Percentiles rank a stretch among this genome's conserved stretches.
Conservation (phyloP, 306 rosid species). For the Quercus dentata region DNA sequence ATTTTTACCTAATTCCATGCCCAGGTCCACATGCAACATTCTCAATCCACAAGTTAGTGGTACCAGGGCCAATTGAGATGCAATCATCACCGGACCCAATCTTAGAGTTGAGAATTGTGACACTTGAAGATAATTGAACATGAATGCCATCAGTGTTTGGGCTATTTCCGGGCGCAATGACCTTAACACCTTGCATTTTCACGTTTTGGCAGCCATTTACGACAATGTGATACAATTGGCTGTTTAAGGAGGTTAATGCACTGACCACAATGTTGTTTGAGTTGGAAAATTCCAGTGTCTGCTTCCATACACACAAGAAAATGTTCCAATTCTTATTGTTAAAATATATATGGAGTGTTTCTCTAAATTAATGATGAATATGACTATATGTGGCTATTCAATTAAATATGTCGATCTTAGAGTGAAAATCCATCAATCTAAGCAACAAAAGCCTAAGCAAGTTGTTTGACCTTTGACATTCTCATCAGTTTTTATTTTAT, state of each 20-base stretch:
- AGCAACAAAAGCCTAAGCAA: too few relatives aligned
- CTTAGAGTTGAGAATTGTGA: conserved; percentile 37
- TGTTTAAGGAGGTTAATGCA: conserved; percentile 41
- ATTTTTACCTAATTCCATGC: conserved; percentile 55
- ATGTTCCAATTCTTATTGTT: not conserved
- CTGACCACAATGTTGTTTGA: conserved; percentile 43
- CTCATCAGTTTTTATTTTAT: too few relatives aligned
- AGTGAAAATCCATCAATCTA: too few relatives aligned
- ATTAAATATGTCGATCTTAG: too few relatives aligned
- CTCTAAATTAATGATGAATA: too few relatives aligned
- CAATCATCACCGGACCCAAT: conserved; percentile 56
- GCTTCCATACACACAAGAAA: not conserved
- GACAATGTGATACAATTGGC: conserved; percentile 52
- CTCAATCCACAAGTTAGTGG: conserved; percentile 59
- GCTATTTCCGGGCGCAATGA: conserved; percentile 38
- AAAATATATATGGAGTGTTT: not conserved
- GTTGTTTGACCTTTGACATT: too few relatives aligned
- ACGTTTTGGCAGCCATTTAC: conserved; percentile 42
- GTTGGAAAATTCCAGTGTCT: conserved; percentile 35
- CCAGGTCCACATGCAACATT: conserved; percentile 59
- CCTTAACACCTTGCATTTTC: conserved; percentile 27
- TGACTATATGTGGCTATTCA: too few relatives aligned
- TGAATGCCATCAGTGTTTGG: conserved; percentile 71
- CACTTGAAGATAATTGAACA: conserved; percentile 41
- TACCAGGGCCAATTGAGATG: conserved; percentile 63